These are phyloP conservation scores for Fusarium chaquense DNA, from an alignment of 2,329 filamentous ascomycete genomes.

Conservation along the genomic window DNA sequence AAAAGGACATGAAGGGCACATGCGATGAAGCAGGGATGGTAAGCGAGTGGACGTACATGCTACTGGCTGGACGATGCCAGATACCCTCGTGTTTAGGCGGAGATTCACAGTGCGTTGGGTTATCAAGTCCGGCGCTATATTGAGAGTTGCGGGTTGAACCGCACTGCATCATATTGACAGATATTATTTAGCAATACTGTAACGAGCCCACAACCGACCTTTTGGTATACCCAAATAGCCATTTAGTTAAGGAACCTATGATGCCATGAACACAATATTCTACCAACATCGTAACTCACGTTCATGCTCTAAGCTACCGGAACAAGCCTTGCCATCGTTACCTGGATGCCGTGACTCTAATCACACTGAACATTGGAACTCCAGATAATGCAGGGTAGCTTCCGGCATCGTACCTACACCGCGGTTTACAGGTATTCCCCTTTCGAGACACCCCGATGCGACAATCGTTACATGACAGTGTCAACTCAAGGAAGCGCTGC, in stretches of 20 bases:
- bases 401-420: not conserved
- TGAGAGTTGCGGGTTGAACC: constrained; percentile 53
- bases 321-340: not conserved
- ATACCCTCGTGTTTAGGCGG: constrained; percentile 36
- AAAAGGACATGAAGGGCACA: constrained; percentile 19
- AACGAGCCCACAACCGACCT: constrained; percentile 21
- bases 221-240: not conserved
- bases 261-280: not conserved
- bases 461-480: not conserved
- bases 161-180: constrained; percentile 47
- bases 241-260: too few species aligned
- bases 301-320: not conserved
- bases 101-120: constrained; percentile 42
- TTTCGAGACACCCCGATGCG: not conserved
- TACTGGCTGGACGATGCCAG: constrained; percentile 16
- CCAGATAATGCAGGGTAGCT: not conserved
- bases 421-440: not conserved
- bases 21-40: constrained; percentile 28
- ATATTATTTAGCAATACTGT: constrained; percentile 39
- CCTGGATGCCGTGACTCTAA: not conserved
- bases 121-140: constrained; percentile 48
- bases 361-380: not conserved
- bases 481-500: not conserved
- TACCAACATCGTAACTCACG: not conserved
- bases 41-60: constrained; percentile 26